Evolutionary conservation across 2,329 filamentous ascomycete species (phyloP).

Genomic region (Podosphaera xanthii): DNA sequence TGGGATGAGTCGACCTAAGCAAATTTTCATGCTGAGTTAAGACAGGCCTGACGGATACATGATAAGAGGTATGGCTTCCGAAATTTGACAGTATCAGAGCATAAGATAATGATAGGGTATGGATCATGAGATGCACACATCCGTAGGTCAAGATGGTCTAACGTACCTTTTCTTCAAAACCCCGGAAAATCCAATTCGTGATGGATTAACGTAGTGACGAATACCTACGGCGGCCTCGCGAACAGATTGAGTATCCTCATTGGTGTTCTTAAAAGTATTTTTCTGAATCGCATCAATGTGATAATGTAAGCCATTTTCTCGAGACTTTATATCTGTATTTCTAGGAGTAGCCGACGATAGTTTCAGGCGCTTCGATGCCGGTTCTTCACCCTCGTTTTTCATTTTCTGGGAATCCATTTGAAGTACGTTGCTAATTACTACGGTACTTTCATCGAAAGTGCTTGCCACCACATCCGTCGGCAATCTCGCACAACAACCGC

Average conservation of each 20-base stretch:
- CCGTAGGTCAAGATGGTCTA: not conserved
- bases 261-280: not conserved
- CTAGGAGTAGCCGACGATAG: not conserved
- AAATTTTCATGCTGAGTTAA: not conserved
- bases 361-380: not conserved
- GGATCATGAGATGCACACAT: not conserved
- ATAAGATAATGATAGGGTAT: not conserved
- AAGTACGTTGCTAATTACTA: not conserved
- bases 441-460: too few relatives aligned
- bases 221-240: slow-evolving; percentile 29
- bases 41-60: not conserved
- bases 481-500: too few relatives aligned
- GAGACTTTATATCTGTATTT: not conserved
- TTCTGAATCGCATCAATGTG: not conserved
- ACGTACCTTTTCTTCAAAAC: slow-evolving; percentile 41
- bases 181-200: slow-evolving; percentile 36
- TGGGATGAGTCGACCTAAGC: not conserved
- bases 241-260: slow-evolving; percentile 1
- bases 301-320: not conserved
- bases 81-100: not conserved
- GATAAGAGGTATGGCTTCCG: not conserved
- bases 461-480: too few relatives aligned
- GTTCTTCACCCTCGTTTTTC: not conserved
- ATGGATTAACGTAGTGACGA: slow-evolving; percentile 33
- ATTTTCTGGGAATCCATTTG: not conserved